Conservation (phyloP, 805 yeast species). For the Torulaspora franciscae region DNA sequence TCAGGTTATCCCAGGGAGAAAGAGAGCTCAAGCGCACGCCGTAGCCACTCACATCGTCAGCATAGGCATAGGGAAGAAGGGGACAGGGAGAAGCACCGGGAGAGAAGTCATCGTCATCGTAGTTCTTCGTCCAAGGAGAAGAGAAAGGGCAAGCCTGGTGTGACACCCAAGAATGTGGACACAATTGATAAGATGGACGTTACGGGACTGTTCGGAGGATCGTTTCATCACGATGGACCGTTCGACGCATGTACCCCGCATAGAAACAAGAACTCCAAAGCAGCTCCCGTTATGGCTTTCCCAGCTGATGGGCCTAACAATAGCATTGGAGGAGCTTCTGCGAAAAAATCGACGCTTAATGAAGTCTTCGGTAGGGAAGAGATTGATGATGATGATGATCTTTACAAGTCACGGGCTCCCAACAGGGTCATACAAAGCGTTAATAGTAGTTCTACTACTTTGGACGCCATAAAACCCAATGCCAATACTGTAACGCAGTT, state of each 20-base stretch:
- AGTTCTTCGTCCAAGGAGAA: slow-evolving; percentile 24
- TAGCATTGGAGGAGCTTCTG: slow-evolving; percentile 66
- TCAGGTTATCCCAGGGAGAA: slow-evolving; percentile 55
- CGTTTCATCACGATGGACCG: slow-evolving; percentile 98
- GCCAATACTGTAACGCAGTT: slow-evolving; percentile 53
- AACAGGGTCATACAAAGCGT: slow-evolving; percentile 4
- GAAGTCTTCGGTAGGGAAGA: slow-evolving; percentile 66
- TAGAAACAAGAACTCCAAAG: slow-evolving; percentile 68
- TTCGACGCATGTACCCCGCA: slow-evolving; percentile 98
- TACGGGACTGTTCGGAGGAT: slow-evolving; percentile 88
- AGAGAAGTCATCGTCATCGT: slow-evolving; percentile 34
- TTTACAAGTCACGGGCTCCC: slow-evolving; percentile 8
- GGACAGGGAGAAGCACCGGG: slow-evolving; percentile 18
- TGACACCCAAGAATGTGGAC: slow-evolving; percentile 69
- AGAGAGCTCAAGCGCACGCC: slow-evolving; percentile 16
- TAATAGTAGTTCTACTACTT: slow-evolving; percentile 20
- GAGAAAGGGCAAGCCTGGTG: slow-evolving; percentile 42
- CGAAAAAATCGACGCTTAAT: slow-evolving; percentile 61
- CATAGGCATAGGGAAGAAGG: slow-evolving; percentile 14
- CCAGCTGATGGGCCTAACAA: slow-evolving; percentile 94
- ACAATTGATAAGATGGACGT: slow-evolving; percentile 94
- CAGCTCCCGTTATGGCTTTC: slow-evolving; percentile 93
- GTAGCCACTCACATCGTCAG: slow-evolving; percentile 16
- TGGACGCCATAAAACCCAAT: slow-evolving; percentile 46
- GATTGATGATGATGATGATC: slow-evolving; percentile 47